A percentile compares a stretch with the other conserved stretches of the same genome.
Evolutionary conservation across 1,284 basidiomycete genomes (phyloP).

Genomic region (Boletus coffeatus): DNA sequence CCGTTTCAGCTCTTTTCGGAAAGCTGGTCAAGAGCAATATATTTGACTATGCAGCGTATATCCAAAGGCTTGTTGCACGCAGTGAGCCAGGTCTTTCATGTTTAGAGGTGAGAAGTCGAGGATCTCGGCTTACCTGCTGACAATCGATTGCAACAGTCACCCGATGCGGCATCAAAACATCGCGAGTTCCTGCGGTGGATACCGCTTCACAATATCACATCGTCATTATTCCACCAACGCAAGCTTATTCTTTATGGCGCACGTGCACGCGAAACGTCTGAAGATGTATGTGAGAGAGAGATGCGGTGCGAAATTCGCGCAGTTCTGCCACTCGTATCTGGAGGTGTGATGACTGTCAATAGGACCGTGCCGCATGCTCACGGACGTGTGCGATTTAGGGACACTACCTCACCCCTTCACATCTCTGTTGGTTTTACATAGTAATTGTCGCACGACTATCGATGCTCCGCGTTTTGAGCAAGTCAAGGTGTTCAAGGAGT

Average conservation of each 20-base stretch:
- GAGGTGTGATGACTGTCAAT: constrained; percentile 37
- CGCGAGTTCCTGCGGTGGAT: constrained; percentile 63
- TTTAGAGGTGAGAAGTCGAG: constrained; percentile 38
- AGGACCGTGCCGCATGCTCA: constrained; percentile 2
- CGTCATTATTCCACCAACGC: constrained; percentile 59
- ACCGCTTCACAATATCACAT: constrained; percentile 52
- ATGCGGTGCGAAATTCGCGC: constrained; percentile 64
- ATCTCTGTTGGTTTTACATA: constrained; percentile 38
- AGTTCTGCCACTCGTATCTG: constrained; percentile 61
- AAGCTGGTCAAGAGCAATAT: constrained; percentile 71
- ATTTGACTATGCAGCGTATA: constrained; percentile 82
- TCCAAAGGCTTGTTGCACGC: constrained; percentile 80
- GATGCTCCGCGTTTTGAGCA: constrained; percentile 64
- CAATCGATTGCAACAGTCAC: constrained; percentile 14
- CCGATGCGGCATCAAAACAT: constrained; percentile 49
- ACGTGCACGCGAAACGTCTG: constrained; percentile 58
- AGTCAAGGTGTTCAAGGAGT: constrained; percentile 57
- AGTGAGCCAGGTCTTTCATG: constrained; percentile 61
- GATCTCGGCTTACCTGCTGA: background rate
- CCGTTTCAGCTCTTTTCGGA: constrained; percentile 72
- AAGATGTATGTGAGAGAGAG: constrained; percentile 60
- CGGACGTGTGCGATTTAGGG: constrained; percentile 22
- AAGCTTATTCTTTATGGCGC: constrained; percentile 63
- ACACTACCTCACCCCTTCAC: constrained; percentile 23
- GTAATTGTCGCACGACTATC: constrained; percentile 41